These are phyloP conservation scores for Symbiodinium natans DNA, from an alignment of 73 alveolate species.

Conservation along the genomic window DNA sequence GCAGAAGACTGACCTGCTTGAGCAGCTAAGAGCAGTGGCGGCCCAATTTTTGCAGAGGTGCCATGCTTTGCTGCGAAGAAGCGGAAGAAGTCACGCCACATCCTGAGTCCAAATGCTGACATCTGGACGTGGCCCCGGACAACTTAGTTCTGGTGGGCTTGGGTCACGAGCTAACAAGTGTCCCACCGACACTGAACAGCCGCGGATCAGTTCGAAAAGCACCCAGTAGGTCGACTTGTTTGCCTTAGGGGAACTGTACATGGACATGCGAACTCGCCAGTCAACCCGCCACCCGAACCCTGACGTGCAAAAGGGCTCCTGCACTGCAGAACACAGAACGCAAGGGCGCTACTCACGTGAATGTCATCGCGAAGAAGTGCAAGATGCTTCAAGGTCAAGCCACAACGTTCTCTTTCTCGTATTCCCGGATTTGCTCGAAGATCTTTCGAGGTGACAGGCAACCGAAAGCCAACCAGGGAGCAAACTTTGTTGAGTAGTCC, in stretches of 20 bases:
- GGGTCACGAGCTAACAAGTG: not conserved
- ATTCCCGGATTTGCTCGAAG: conserved; percentile 79
- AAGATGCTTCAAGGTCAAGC: not conserved
- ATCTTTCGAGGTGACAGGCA: conserved; percentile 95
- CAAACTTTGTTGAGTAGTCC: conserved; percentile 95
- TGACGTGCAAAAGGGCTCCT: too few relatives aligned
- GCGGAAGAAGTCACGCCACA: conserved; percentile 96
- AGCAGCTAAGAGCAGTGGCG: too few relatives aligned
- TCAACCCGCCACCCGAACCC: too few relatives aligned
- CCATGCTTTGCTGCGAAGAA: conserved; percentile 95
- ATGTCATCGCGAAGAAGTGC: too few relatives aligned
- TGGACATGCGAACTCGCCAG: too few relatives aligned
- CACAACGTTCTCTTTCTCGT: conserved; percentile 43
- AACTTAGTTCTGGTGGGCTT: not conserved
- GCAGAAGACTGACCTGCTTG: too few relatives aligned
- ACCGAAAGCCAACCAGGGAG: conserved; percentile 96
- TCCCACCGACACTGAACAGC: not conserved
- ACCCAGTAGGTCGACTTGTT: conserved; percentile 94
- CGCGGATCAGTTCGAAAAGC: conserved; percentile 93
- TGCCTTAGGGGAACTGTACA: conserved; percentile 20
- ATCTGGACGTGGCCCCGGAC: not conserved
- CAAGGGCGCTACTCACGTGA: too few relatives aligned
- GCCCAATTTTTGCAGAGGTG: too few relatives aligned
- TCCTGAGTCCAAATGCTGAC: conserved; percentile 7
- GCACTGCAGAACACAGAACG: too few relatives aligned